These are phyloP conservation scores for Pulveroboletus sp. DNA, from an alignment of 768 basidiomycete species.

Conservation along the genomic window DNA sequence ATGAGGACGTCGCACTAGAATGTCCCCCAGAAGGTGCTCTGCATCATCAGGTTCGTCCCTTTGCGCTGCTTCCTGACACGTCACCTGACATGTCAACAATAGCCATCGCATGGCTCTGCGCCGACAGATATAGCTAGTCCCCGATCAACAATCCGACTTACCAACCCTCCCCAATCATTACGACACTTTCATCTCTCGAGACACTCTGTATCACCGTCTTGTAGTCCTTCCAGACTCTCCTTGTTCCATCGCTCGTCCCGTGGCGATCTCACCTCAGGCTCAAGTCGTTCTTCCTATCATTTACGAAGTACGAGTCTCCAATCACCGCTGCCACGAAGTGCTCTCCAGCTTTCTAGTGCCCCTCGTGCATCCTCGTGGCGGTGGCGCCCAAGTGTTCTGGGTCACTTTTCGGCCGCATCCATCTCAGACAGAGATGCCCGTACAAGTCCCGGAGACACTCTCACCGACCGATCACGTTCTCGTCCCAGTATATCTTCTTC, in stretches of 20 bases:
- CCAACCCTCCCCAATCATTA: slow-evolving; percentile 36
- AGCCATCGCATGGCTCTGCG: slow-evolving; percentile 22
- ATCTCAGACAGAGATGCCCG: slow-evolving; percentile 41
- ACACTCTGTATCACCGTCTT: slow-evolving; percentile 38
- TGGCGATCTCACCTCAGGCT: slow-evolving; percentile 24
- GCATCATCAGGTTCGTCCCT: slow-evolving; percentile 25
- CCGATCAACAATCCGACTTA: slow-evolving; percentile 32
- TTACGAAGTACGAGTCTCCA: slow-evolving; percentile 48
- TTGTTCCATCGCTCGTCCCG: slow-evolving; percentile 37
- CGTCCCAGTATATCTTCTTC: slow-evolving; percentile 61
- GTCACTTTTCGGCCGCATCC: slow-evolving; percentile 54
- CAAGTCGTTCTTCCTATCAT: slow-evolving; percentile 35
- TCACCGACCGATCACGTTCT: slow-evolving; percentile 44
- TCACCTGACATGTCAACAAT: slow-evolving; percentile 16
- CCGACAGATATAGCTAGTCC: slow-evolving; percentile 24
- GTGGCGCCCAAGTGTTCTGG: slow-evolving; percentile 64
- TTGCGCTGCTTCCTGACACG: slow-evolving; percentile 17
- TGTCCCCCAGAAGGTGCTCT: slow-evolving; percentile 16
- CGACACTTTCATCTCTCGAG: slow-evolving; percentile 42
- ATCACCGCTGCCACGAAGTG: slow-evolving; percentile 30
- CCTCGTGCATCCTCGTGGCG: slow-evolving; percentile 32
- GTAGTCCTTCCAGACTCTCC: slow-evolving; percentile 38
- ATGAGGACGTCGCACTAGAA: slow-evolving; percentile 28
- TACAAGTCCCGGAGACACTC: slow-evolving; percentile 38
- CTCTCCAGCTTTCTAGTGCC: slow-evolving; percentile 1